These are phyloP conservation scores for Geopyxis carbonaria DNA, from an alignment of 495 filamentous ascomycete genomes.

Conservation along the genomic window DNA sequence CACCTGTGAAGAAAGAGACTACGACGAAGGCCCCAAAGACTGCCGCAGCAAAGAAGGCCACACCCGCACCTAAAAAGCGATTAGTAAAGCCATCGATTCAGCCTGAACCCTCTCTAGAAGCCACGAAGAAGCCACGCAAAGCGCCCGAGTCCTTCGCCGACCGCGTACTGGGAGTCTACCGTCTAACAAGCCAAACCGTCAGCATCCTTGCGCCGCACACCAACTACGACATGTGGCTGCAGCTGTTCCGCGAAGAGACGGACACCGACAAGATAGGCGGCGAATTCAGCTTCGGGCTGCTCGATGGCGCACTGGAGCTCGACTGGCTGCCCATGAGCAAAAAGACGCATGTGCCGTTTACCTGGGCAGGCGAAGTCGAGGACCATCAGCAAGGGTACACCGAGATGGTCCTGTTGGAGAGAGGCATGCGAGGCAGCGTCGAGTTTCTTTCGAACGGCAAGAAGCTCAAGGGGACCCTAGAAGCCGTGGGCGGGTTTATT, in stretches of 20 bases:
- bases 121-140: not conserved
- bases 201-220: not conserved
- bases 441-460: too few relatives aligned
- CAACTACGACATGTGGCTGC: not conserved
- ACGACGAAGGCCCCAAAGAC: not conserved
- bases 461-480: too few relatives aligned
- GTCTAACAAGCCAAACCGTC: too few relatives aligned
- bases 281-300: not conserved
- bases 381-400: too few relatives aligned
- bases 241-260: not conserved
- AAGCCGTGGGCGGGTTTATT: too few relatives aligned
- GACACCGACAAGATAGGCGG: not conserved
- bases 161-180: not conserved
- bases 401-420: too few relatives aligned
- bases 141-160: conserved; percentile 3
- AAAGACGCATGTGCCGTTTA: not conserved
- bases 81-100: too few relatives aligned
- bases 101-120: not conserved
- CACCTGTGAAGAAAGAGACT: not conserved
- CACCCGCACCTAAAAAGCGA: too few relatives aligned
- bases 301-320: not conserved
- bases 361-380: too few relatives aligned
- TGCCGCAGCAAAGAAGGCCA: not conserved
- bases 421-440: too few relatives aligned
- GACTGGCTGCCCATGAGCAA: conserved; percentile 3